Evolutionary conservation across 129 eudicot genomes (phyloP), one percentile per base, ranked within the genome.

Genomic region (Chrysanthemum makinoi): DNA sequence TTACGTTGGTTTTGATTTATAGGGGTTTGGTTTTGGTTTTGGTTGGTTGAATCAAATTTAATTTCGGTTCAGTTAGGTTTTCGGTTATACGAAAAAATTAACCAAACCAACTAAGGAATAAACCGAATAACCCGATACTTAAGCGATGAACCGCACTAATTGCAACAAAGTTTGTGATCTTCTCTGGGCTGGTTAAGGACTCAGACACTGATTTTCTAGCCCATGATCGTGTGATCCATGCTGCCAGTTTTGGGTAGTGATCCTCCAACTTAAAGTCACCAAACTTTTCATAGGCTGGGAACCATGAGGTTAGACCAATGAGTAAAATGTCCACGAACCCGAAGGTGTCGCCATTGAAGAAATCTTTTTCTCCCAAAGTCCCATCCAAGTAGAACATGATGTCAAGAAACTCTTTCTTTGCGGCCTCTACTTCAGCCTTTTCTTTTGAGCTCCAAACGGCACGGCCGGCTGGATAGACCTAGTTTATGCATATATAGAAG

Each of bases 201-300:
- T 82, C 81, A 2, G 93, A 79, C 48, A 89, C 96, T 9, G 75
- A 84, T 48, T 84, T 82, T 46, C 85, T 81, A 58, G 85, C 76
- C 68, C 73, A 26, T 62, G 88, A 87, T 56, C 78, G 80, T 12
- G 81, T 87, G 35, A 84, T 81, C 96, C 96, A 89, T 35, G 77
- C 85, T 4, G 77, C 77, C 57, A 89, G 33, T 62, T 80, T 86
- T 5, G 94, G 96, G 75, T 81, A 76, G 73, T 81, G 82, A 44
- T 84, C 82, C 73, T 89, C 96, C 28, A 89, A 79, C 78, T 86
- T 87, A 65, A 86, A 89, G 5, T 69, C 79, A 33, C 96, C 96
- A 12, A 57, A 89, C 49, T 81, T 87, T 77, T 89, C 94, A 20
- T 51, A 84, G 16, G 90, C 90, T 0, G 64, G 71, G 69, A 89